Percentiles rank a stretch among this genome's conserved stretches.
Evolutionary conservation across 179 eudicot species (phyloP).

Genomic region (Amaranthus tricolor): DNA sequence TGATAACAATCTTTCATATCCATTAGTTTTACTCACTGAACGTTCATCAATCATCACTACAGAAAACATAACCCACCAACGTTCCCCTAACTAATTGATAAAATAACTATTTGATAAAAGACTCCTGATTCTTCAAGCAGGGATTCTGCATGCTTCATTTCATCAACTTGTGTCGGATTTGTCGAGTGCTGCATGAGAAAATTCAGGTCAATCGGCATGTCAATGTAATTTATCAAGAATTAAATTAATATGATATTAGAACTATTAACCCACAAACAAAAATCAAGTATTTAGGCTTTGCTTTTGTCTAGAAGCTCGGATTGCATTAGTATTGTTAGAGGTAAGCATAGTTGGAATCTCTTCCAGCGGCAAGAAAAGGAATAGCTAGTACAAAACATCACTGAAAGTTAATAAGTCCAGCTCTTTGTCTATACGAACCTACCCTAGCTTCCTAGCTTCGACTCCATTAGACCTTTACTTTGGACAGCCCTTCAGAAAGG

Average conservation of each 20-base stretch:
- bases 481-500: no score
- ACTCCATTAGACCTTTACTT: no score
- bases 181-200: slow-evolving; percentile 36
- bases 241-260: neutral
- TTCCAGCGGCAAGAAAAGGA: no score
- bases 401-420: no score
- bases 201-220: neutral
- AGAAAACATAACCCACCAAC: neutral
- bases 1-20: neutral
- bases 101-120: neutral
- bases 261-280: no score
- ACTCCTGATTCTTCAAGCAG: neutral
- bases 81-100: neutral
- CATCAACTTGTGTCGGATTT: slow-evolving; percentile 39
- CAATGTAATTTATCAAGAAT: neutral
- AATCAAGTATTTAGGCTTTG: no score
- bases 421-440: no score
- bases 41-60: neutral
- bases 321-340: no score
- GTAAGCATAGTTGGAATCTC: no score
- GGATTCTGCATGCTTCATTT: slow-evolving; percentile 16
- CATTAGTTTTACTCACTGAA: neutral
- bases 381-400: no score
- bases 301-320: no score
- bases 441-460: no score